Conservation (phyloP, 805 yeast genomes). For the Maudiozyma saulgeensis region DNA sequence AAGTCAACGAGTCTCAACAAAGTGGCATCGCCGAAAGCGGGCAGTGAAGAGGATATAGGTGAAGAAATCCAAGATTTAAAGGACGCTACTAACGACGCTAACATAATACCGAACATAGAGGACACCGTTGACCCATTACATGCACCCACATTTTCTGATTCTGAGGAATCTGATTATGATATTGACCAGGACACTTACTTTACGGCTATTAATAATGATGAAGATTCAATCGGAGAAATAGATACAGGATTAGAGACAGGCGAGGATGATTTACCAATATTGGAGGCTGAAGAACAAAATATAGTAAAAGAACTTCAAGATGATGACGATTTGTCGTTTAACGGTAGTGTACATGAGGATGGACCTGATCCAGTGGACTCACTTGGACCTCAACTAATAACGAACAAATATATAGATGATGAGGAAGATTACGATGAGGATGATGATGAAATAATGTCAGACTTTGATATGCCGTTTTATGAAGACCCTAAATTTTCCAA, state of each 20-base stretch:
- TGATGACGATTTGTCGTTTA: constrained; percentile 26
- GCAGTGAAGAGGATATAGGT: constrained; percentile 39
- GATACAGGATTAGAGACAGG: constrained; percentile 27
- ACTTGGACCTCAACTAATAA: constrained; percentile 1
- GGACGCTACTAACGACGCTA: background rate
- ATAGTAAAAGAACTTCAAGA: constrained; percentile 24
- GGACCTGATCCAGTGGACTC: constrained; percentile 25
- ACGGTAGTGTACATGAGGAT: constrained; percentile 28
- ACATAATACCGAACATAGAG: constrained; percentile 4
- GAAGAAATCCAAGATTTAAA: constrained; percentile 35
- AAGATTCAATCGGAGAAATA: constrained; percentile 27
- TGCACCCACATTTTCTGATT: constrained; percentile 25
- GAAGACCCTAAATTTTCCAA: constrained; percentile 33
- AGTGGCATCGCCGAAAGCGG: constrained; percentile 1
- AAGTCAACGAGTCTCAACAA: constrained; percentile 21
- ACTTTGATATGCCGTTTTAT: constrained; percentile 33
- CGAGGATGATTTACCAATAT: constrained; percentile 26
- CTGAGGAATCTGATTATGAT: constrained; percentile 29
- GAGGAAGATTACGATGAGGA: constrained; percentile 26
- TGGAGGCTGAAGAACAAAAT: constrained; percentile 26
- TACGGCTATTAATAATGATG: constrained; percentile 22
- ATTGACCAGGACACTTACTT: constrained; percentile 27
- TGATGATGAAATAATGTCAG: constrained; percentile 27
- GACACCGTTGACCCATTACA: constrained; percentile 16
- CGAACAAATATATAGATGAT: constrained; percentile 14